Evolutionary conservation across 2,329 filamentous ascomycete species (phyloP), one percentile per base, ranked within the genome.

Genomic region (Neoscytalidium dimidiatum): DNA sequence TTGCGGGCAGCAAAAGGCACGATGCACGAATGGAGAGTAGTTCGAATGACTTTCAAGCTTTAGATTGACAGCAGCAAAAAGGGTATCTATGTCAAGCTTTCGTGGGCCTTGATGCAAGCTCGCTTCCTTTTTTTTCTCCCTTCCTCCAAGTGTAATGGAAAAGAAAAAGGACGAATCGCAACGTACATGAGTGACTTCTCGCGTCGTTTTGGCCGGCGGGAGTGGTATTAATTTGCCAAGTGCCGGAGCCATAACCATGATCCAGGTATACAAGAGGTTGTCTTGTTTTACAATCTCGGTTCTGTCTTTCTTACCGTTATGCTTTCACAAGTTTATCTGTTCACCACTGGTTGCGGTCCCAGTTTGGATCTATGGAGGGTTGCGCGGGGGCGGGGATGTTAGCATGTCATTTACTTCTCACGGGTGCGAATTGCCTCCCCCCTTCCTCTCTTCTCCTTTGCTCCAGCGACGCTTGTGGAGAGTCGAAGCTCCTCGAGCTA

Each of bases 301-400:
- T 29, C 29, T 19, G 6, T 4, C 17, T 43, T 28, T 13, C 28
- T 35, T 57, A 23, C 21, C 33, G 17, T 23, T 57, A 11, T n/a
- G n/a, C n/a, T 28, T 41, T 19, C 33, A 14, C 13, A n/a, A n/a
- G 8, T 29, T 19, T 23, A 8, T 49, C 13, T n/a, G 23, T n/a
- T 65, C 56, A 65, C 63, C 63, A 65, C 46, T 65, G 63, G 63
- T 65, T 65, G 33, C 63, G 53, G 21, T 65, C 63, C 63, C 63
- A 65, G 46, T 65, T 65, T 14, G 63, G 63, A 52, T 65, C 63
- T 65, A n/a, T 13, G 13, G 14, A 28, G 9, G 28, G 11, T 17
- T 19, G 38, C 38, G n/a, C 38, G n/a, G 38, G n/a, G 7, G 13
- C 38, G 38, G 2, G 6, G 19, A 21, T 21, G 35, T 38, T 17